A percentile compares a stretch with the other conserved stretches of the same genome.
Evolutionary conservation across 371 early-diverging fungal genomes (phyloP).

Genomic region (Circinella umbellata): DNA sequence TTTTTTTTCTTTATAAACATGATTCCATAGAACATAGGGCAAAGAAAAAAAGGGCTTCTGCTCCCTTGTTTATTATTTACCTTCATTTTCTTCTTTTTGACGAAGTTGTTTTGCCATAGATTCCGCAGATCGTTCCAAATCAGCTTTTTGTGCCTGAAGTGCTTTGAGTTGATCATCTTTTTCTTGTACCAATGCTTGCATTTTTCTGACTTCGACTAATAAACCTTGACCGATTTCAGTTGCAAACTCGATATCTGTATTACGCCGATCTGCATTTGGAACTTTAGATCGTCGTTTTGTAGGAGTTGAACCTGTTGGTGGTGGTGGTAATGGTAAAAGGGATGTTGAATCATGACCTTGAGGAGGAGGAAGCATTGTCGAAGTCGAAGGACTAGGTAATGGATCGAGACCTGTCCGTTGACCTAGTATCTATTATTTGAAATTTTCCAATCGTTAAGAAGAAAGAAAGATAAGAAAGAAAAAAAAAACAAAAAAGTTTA

Average conservation of each 20-base stretch:
- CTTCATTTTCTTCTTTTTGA: conserved; percentile 66
- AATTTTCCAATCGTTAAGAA: not conserved
- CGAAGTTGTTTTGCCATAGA: conserved; percentile 66
- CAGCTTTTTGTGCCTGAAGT: conserved; percentile 66
- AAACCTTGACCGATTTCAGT: conserved; percentile 63
- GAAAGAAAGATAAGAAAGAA: conserved; percentile 10
- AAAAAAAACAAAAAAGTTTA: not conserved
- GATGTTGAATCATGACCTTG: conserved; percentile 45
- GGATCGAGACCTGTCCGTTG: conserved; percentile 47
- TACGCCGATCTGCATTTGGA: conserved; percentile 52
- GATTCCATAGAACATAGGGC: not conserved
- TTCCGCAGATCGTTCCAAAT: conserved; percentile 67
- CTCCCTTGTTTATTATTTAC: conserved; percentile 32
- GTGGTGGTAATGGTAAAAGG: conserved; percentile 44
- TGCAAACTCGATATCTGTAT: conserved; percentile 61
- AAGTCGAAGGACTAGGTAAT: conserved; percentile 51
- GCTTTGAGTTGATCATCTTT: conserved; percentile 70
- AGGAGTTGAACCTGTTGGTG: conserved; percentile 52
- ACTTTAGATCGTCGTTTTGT: conserved; percentile 57
- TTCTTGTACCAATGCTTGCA: conserved; percentile 59
- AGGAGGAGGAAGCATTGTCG: conserved; percentile 39
- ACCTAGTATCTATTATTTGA: conserved; percentile 29
- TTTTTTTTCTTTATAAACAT: not conserved
- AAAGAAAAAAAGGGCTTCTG: not conserved
- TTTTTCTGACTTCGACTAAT: conserved; percentile 54